A percentile compares a stretch with the other conserved stretches of the same genome.
phyloP scores from a whole-genome alignment of 148 eudicot genomes.

The Drosera capensis region DNA sequence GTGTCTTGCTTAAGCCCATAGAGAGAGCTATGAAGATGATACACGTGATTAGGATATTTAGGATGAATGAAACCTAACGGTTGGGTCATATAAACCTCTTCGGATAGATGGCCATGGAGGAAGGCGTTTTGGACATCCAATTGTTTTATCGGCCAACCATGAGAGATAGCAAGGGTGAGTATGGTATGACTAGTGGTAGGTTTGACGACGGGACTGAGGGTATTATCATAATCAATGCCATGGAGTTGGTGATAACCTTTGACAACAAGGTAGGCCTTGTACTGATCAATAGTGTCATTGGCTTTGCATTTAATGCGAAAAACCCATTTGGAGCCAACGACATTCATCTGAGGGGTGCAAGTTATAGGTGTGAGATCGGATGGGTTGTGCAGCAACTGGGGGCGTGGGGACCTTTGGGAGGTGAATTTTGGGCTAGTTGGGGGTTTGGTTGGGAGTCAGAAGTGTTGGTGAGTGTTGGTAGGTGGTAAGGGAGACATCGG shows the following conservation, averaged over 20 bases:
- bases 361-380: not conserved
- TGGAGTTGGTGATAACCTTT: conserved; percentile 4
- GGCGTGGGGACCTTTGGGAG: too few relatives aligned
- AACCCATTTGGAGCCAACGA: conserved; percentile 6
- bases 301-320: not conserved
- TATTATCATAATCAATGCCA: not conserved
- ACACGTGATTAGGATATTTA: not conserved
- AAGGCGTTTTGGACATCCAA: conserved; percentile 2
- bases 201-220: conserved; percentile 3
- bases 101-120: not conserved
- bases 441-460: too few relatives aligned
- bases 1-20: conserved; percentile 6
- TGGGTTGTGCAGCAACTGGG: too few relatives aligned
- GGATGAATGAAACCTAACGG: conserved; percentile 2
- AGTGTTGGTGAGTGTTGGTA: too few relatives aligned
- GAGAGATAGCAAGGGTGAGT: not conserved
- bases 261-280: conserved; percentile 4
- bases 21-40: not conserved
- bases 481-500: too few relatives aligned
- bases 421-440: too few relatives aligned
- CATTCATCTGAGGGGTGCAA: not conserved
- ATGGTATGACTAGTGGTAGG: not conserved
- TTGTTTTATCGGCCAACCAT: conserved; percentile 2
- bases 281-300: conserved; percentile 5
- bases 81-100: conserved; percentile 5